Evolutionary conservation across 73 alveolate species (phyloP), one percentile per base, ranked within the genome.

Genomic region (Paramecium tetraurelia): DNA sequence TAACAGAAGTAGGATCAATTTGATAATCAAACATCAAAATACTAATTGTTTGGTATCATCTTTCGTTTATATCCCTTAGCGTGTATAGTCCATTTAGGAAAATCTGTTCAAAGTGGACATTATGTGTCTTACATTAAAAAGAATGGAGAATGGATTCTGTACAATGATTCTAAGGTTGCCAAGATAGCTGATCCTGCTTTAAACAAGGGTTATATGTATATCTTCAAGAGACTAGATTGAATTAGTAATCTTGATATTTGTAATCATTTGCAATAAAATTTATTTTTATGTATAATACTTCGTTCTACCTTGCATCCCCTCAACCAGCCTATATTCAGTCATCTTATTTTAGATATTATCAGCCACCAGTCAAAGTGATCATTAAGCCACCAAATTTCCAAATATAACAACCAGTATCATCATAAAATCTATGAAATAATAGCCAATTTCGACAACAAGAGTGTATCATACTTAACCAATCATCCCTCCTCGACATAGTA

Each of bases 141-240:
- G 93, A 96, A 94, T 59, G 96, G 94, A 69, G 97, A 96, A 48
- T 98, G 99, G 99, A 96, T 97, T 88, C 94, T 96, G 84, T 98
- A 90, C 88, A 98, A 98, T 95, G 99, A 98, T 94, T 95, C 95
- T 84, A 98, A 97, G 93, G 99, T 98, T 14, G 99, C 99, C 41
- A 95, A 94, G 33, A 92, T 98, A 85, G 93, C 93, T 63, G 99
- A 98, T 33, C 99, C 99, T 7, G 99, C 99, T 9, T 93, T 97
- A 63, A 96, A 97, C 22, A 98, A 98, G 86, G 99, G 99, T 58
- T 97, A 96, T 93, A 96, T 98, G 93, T 98, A 97, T 92, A 94
- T 98, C 93, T 97, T 96, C 95, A 96, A 89, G 68, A 96, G 94
- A 93, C 88, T 75, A 31, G 69, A 53, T 53, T 53, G 69, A 53